Evolutionary conservation across 148 eudicot genomes (phyloP), one percentile per base, ranked within the genome.

Genomic region (Arbutus unedo): DNA sequence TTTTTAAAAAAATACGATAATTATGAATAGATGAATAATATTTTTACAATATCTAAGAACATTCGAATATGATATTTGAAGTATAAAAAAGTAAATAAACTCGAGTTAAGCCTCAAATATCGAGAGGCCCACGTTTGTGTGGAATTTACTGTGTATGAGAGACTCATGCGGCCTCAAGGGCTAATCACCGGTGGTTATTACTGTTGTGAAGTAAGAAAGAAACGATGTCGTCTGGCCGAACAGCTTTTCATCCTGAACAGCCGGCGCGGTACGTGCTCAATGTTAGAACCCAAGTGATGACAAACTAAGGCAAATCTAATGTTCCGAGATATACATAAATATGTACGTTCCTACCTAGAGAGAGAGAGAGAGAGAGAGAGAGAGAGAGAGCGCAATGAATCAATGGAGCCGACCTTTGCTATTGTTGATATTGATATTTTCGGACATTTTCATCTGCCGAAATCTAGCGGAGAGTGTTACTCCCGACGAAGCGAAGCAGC

Each of bases 401-500:
- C 16, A 57, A 16, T 41, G 80, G 84, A 82, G 80, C 81, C 76
- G 66, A 41, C 13, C 64, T 44, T 48, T 66, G 5, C 11, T 79
- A 43, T 14, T 84, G 18, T 73, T 77, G 25, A 23, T 87, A 4
- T 81, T 88, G 45, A 76, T 93, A 9, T 56, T 82, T 74, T 78
- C 86, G 2, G 82, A 83, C 76, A 68, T 79, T 78, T 87, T 89
- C 54, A 49, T 89, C 16, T 88, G 59, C 82, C 82, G 60, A 84
- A 83, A 82, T 71, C 71, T 82, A 19, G 88, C 97, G 2, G 97
- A 91, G 57, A 90, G 93, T 82, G 98, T 96, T 74, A 89, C 92
- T 74, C 89, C 84, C 48, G 87, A 91, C 48, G 97, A 96, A 88
- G 98, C 98, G 64, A 90, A 86, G 82, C 90, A 79, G 73, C 97